Conservation (phyloP, 208 protist genomes). For the Vickermania ingenoplastis region DNA sequence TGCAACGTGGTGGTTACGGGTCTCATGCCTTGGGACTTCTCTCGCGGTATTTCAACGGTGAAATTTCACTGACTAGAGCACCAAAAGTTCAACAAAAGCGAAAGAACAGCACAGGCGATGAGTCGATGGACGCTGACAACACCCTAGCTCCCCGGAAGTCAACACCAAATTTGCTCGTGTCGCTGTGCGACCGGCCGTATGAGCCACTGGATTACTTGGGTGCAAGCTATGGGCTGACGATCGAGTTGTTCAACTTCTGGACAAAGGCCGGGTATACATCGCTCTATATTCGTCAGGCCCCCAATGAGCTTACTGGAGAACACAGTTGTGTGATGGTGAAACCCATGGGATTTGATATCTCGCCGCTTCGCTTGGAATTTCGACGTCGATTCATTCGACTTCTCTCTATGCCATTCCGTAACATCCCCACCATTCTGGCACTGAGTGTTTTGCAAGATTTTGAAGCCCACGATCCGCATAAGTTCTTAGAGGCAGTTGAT, state of each 20-base stretch:
- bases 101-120: constrained; percentile 8
- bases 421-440: constrained; percentile 75
- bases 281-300: constrained; percentile 88
- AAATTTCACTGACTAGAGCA: constrained; percentile 50
- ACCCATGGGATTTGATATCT: constrained; percentile 58
- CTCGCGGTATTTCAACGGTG: constrained; percentile 91
- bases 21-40: constrained; percentile 89
- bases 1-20: constrained; percentile 96
- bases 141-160: constrained; percentile 21
- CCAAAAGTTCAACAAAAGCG: constrained; percentile 6
- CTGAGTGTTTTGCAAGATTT: constrained; percentile 74
- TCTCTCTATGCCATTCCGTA: constrained; percentile 89
- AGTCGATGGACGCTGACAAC: constrained; percentile 2
- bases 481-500: constrained; percentile 25
- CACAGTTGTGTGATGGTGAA: constrained; percentile 98
- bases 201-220: constrained; percentile 97
- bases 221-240: constrained; percentile 95
- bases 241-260: constrained; percentile 97
- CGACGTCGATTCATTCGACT: constrained; percentile 85
- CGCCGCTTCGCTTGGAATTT: constrained; percentile 83
- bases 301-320: constrained; percentile 98
- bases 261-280: constrained; percentile 74
- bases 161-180: constrained; percentile 74
- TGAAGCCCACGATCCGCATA: constrained; percentile 42
- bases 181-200: constrained; percentile 78